A percentile compares a stretch with the other conserved stretches of the same genome.
phyloP scores from a whole-genome alignment of 2,329 filamentous ascomycete species.

The Amphichorda felina region DNA sequence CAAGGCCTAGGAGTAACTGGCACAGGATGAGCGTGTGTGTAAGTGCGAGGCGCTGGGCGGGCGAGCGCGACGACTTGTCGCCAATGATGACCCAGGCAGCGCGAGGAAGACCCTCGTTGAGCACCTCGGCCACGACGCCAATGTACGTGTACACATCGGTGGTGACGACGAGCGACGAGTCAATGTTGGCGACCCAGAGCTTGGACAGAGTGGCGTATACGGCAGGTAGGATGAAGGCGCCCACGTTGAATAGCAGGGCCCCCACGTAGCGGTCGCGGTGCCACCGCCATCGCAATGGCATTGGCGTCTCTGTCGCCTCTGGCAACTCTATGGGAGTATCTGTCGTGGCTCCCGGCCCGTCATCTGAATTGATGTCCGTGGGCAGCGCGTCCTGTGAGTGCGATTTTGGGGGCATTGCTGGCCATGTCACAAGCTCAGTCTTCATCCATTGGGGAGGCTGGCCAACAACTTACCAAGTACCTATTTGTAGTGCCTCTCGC shows the following conservation, averaged over 20 bases:
- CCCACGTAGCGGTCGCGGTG: conserved; percentile 31
- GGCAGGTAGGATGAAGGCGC: conserved; percentile 52
- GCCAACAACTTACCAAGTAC: too few species aligned
- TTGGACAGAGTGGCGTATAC: conserved; percentile 57
- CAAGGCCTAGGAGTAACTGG: conserved; percentile 42
- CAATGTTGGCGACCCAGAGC: conserved; percentile 59
- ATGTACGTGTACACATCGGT: conserved; percentile 54
- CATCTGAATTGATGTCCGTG: too few species aligned
- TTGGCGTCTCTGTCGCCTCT: too few species aligned
- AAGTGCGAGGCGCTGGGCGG: conserved; percentile 40
- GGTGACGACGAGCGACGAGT: conserved; percentile 32
- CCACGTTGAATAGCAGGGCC: conserved; percentile 49
- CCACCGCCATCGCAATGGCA: too few species aligned
- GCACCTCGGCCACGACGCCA: conserved; percentile 50
- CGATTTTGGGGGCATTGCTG: too few species aligned
- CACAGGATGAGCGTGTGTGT: conserved; percentile 52
- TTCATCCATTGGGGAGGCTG: too few species aligned
- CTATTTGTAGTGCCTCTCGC: too few species aligned
- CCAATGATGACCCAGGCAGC: conserved; percentile 59
- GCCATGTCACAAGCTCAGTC: too few species aligned
- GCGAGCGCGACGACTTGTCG: conserved; percentile 41
- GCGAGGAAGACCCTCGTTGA: conserved; percentile 62
- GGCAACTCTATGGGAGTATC: too few species aligned
- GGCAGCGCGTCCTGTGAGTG: too few species aligned
- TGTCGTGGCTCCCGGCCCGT: too few species aligned